These are phyloP conservation scores for Aspergillus ochraceus DNA, from an alignment of 2,329 filamentous ascomycete species.

Conservation along the genomic window DNA sequence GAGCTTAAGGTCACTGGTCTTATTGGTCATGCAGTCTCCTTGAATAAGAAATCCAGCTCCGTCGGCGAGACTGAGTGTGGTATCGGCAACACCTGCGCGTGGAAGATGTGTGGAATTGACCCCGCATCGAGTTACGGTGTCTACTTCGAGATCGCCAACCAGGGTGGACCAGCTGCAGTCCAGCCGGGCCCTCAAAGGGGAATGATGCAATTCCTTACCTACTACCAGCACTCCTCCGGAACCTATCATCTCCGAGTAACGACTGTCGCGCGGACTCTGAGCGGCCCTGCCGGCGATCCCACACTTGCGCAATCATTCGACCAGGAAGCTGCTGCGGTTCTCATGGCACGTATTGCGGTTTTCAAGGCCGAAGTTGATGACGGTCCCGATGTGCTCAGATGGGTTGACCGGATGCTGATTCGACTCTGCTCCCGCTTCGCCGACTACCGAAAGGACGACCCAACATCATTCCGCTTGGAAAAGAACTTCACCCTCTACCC, in stretches of 20 bases:
- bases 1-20: conserved; percentile 97
- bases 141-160: conserved; percentile 96
- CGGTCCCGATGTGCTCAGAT: conserved; percentile 94
- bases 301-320: conserved; percentile 97
- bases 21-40: conserved; percentile 91
- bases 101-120: conserved; percentile 99
- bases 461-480: conserved; percentile 92
- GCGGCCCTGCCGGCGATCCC: conserved; percentile 89
- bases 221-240: conserved; percentile 96
- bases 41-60: conserved; percentile 97
- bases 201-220: conserved; percentile 97
- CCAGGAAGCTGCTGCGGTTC: conserved; percentile 92
- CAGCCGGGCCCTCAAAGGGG: conserved; percentile 87
- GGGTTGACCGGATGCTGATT: conserved; percentile 99
- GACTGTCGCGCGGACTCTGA: conserved; percentile 86
- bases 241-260: conserved; percentile 96
- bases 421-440: conserved; percentile 93
- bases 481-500: conserved; percentile 99
- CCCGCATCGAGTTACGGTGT: conserved; percentile 90
- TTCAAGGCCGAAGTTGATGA: conserved; percentile 99
- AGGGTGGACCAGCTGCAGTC: conserved; percentile 81
- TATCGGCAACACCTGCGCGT: conserved; percentile 97
- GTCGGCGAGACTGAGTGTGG: conserved; percentile 98
- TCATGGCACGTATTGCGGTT: conserved; percentile 98
- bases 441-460: conserved; percentile 97